These are phyloP conservation scores for Pontederia paniculata DNA, from an alignment of 176 grass and related monocot species.

Conservation along the genomic window DNA sequence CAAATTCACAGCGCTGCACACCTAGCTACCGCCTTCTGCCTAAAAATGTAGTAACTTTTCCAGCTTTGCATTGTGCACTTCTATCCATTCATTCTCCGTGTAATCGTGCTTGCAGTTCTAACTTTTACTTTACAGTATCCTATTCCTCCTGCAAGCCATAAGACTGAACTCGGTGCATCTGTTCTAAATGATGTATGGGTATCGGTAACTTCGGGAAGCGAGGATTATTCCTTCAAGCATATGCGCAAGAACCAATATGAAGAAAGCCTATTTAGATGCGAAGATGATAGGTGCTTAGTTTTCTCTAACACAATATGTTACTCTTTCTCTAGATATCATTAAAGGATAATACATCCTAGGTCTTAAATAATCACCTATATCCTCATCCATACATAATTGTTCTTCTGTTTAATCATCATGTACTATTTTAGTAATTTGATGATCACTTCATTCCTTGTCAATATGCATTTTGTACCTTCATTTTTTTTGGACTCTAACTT, in stretches of 20 bases:
- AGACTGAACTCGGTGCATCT: slow-evolving; percentile 66
- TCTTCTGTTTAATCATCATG: slow-evolving; percentile 1
- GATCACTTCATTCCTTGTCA: too few species aligned
- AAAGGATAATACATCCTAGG: too few species aligned
- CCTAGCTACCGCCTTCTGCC: slow-evolving; percentile 95
- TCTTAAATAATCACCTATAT: background rate
- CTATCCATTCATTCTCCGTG: slow-evolving; percentile 6
- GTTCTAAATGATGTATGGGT: slow-evolving; percentile 93
- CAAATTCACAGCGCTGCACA: slow-evolving; percentile 78
- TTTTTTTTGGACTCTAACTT: slow-evolving; percentile 3
- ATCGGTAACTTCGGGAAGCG: slow-evolving; percentile 97
- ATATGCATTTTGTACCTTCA: slow-evolving; percentile 6
- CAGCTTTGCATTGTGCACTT: background rate
- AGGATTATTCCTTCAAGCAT: slow-evolving; percentile 99
- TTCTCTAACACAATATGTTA: background rate
- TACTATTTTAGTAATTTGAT: too few species aligned
- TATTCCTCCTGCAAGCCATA: slow-evolving; percentile 71
- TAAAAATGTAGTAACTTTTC: slow-evolving; percentile 48
- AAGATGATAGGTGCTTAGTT: slow-evolving; percentile 71
- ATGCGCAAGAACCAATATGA: slow-evolving; percentile 99
- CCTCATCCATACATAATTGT: background rate
- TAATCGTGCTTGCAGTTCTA: background rate
- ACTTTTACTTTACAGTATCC: slow-evolving; percentile 42
- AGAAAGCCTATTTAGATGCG: slow-evolving; percentile 97
- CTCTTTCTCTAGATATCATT: too few species aligned